Percentiles rank a stretch among this genome's conserved stretches.
Conservation (phyloP, 768 basidiomycete genomes). For the Megacollybia marginata region DNA sequence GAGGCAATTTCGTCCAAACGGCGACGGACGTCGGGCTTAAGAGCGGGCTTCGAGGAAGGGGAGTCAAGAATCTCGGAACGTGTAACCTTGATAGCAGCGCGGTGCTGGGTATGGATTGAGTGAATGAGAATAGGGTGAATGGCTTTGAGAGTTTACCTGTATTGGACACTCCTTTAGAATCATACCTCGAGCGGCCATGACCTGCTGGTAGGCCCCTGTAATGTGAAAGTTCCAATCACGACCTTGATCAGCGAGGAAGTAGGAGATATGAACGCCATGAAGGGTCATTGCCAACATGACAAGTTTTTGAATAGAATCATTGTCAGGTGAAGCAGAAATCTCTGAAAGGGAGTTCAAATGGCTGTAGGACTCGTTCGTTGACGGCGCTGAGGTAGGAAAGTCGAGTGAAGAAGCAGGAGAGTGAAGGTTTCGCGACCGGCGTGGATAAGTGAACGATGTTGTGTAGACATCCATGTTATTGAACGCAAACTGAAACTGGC, state of each 20-base stretch:
- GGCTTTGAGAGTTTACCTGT: slow-evolving; percentile 41
- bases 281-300: slow-evolving; percentile 71
- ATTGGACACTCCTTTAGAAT: slow-evolving; percentile 86
- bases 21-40: slow-evolving; percentile 77
- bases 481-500: slow-evolving; percentile 17
- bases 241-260: slow-evolving; percentile 63
- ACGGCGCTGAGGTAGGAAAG: slow-evolving; percentile 42
- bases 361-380: slow-evolving; percentile 31
- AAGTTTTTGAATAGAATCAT: slow-evolving; percentile 74
- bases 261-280: slow-evolving; percentile 81
- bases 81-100: slow-evolving; percentile 81
- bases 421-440: slow-evolving; percentile 66
- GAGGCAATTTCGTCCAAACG: slow-evolving; percentile 92
- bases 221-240: slow-evolving; percentile 85
- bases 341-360: slow-evolving; percentile 27
- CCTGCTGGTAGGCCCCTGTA: slow-evolving; percentile 87
- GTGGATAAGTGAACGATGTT: slow-evolving; percentile 88
- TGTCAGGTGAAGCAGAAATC: slow-evolving; percentile 37
- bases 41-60: slow-evolving; percentile 64
- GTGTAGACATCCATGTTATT: slow-evolving; percentile 87
- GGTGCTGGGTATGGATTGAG: slow-evolving; percentile 44
- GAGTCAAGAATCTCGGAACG: slow-evolving; percentile 92
- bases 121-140: slow-evolving; percentile 10
- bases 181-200: slow-evolving; percentile 84
- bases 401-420: slow-evolving; percentile 60